phyloP scores from a whole-genome alignment of 148 eudicot species.

The Beta vulgaris region DNA sequence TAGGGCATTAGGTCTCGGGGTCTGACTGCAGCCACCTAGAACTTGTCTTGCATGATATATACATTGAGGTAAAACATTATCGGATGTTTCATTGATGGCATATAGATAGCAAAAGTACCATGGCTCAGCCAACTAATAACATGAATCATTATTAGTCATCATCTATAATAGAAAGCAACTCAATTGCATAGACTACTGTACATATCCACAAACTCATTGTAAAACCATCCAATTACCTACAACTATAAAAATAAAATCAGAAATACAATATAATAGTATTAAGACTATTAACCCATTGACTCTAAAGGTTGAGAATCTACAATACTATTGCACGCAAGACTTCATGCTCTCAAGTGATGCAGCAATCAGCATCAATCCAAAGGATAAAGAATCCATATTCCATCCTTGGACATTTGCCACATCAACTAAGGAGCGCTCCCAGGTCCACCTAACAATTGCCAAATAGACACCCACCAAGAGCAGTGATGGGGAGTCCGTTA shows the following conservation, averaged over 20 bases:
- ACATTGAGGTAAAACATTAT: not conserved
- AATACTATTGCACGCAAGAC: not conserved
- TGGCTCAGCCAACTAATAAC: not conserved
- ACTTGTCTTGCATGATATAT: not conserved
- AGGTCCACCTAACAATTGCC: not conserved
- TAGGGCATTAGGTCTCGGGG: not conserved
- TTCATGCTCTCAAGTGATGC: not conserved
- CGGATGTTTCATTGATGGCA: not conserved
- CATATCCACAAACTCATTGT: not conserved
- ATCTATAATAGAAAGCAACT: not conserved
- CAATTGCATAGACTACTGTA: not conserved
- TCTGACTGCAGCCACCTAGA: not conserved
- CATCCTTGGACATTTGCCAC: not conserved
- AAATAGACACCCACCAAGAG: not conserved
- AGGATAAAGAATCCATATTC: not conserved
- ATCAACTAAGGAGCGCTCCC: not conserved
- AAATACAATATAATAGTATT: not conserved
- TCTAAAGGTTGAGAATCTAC: not conserved
- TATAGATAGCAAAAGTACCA: not conserved
- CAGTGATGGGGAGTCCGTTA: not conserved
- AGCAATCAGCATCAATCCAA: not conserved
- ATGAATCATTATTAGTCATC: not conserved
- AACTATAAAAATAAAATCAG: not conserved
- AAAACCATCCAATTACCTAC: not conserved
- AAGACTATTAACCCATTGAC: not conserved